Base-by-base conservation (phyloP, 345 rosid genomes). In the Eucalyptus regnans region DNA sequence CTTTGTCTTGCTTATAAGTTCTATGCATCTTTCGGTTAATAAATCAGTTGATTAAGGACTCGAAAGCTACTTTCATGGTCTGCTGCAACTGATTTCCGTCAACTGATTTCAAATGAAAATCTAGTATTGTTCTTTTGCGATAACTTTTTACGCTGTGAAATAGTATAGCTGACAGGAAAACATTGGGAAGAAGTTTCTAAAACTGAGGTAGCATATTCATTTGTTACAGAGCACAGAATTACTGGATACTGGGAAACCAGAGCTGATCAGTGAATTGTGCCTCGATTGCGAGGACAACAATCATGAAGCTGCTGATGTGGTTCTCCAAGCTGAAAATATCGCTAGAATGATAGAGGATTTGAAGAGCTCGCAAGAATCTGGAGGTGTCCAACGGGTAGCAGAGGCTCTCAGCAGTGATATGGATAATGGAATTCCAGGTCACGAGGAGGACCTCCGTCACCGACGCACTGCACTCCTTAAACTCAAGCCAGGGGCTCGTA, bases 251-350 rank as follows among this genome's bases (percentile, higher is more conserved):
- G 37, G 37, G 37, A 37, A 16, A 17, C 44, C 80, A 68, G 44
- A 68, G 44, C 44, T 33, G 33, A 33, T 33, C 33, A 33, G 2
- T 33, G 33, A 33, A 33, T 33, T 1, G 68, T 1, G 0, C 16
- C 0, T 5, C 16, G 0, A 12, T 60, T 12, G 68, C 0, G 8
- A 1, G 31, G 0, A 27, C 68, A 60, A 1, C 16, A 27, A 60
- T 60, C 15, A 12, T 3, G 68, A 60, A 60, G 2, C 8, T 27
- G 5, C 68, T 60, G 68, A 3, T 12, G 68, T 27, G 68, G 68
- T 27, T 3, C 37, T 37, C 37, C 37, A 37, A 16, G 4, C n/a
- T 25, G 64, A 66, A 66, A 17, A 15, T 15, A 31, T 66, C 14
- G 22, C 11, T 66, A 66, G 3, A 7, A 66, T 66, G 41, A 16